A percentile compares a stretch with the other conserved stretches of the same genome.
Evolutionary conservation across 2,329 filamentous ascomycete genomes (phyloP).

Genomic region (Emmonsia crescens): DNA sequence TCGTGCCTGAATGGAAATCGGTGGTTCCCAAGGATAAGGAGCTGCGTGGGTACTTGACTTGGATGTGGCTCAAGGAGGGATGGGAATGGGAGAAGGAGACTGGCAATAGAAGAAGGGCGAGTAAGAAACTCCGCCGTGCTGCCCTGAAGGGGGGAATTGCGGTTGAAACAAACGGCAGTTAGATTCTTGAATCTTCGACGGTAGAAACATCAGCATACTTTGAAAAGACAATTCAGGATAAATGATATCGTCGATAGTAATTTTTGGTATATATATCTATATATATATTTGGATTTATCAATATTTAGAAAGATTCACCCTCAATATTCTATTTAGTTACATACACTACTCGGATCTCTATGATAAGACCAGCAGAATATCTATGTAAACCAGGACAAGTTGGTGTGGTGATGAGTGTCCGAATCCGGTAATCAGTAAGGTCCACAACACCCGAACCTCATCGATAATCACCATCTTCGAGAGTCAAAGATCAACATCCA

Average conservation of each 20-base stretch:
- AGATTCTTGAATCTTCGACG: slow-evolving; percentile 26
- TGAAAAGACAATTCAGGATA: slow-evolving; percentile 1
- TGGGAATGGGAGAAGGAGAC: slow-evolving; percentile 69
- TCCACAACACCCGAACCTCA: not conserved
- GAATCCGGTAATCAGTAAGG: not conserved
- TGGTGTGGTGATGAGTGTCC: not conserved
- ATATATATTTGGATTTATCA: not conserved
- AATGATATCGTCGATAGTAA: not conserved
- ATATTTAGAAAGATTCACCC: not conserved
- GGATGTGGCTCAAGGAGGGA: slow-evolving; percentile 86
- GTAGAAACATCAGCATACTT: slow-evolving; percentile 15
- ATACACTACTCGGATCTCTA: too few species aligned
- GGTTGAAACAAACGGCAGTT: slow-evolving; percentile 31
- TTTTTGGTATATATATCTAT: not conserved
- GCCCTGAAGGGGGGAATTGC: slow-evolving; percentile 32
- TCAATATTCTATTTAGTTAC: not conserved
- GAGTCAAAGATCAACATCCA: not conserved
- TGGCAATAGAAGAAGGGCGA: slow-evolving; percentile 40
- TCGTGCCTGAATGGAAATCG: slow-evolving; percentile 84
- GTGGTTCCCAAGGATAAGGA: slow-evolving; percentile 79
- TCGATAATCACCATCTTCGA: not conserved
- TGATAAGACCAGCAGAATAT: too few species aligned
- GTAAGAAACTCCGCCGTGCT: slow-evolving; percentile 28
- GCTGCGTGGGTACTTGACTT: slow-evolving; percentile 70
- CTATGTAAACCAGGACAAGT: not conserved